A percentile compares a stretch with the other conserved stretches of the same genome.
Conservation (phyloP, 306 rosid species). For the Prunus mongolica region DNA sequence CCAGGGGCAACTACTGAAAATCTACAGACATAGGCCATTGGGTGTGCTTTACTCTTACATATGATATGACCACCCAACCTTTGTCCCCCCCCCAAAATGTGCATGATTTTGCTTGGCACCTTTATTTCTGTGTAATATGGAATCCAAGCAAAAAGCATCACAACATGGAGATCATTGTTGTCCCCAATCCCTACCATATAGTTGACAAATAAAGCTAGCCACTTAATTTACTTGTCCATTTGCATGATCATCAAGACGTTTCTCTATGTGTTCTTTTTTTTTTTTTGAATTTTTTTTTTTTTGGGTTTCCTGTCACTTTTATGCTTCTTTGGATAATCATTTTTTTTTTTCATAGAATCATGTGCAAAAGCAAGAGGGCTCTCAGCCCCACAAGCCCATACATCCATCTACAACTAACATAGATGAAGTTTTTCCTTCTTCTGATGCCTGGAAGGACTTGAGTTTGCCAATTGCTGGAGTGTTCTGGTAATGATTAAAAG, state of each 20-base stretch:
- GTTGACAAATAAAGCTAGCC: slow-evolving; percentile 26
- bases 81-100: neutral
- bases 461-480: slow-evolving; percentile 11
- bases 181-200: slow-evolving; percentile 30
- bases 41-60: neutral
- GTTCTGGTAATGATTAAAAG: slow-evolving; percentile 20
- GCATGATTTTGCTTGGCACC: slow-evolving; percentile 31
- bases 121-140: slow-evolving; percentile 63
- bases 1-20: neutral
- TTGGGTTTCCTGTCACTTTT: neutral
- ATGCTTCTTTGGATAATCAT: neutral
- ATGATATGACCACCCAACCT: slow-evolving; percentile 1
- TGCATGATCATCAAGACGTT: slow-evolving; percentile 30
- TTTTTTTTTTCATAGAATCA: slow-evolving; percentile 28
- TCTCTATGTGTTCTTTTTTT: slow-evolving; percentile 7
- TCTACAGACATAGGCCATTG: neutral
- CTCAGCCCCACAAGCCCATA: slow-evolving; percentile 20
- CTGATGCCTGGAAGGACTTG: neutral
- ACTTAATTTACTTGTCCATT: neutral
- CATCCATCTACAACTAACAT: neutral
- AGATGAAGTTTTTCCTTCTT: neutral
- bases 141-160: slow-evolving; percentile 36
- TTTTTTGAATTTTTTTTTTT: too few species aligned
- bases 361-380: slow-evolving; percentile 27
- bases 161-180: slow-evolving; percentile 38